phyloP scores from a whole-genome alignment of 2,329 filamentous ascomycete genomes.

The Exophiala sideris region DNA sequence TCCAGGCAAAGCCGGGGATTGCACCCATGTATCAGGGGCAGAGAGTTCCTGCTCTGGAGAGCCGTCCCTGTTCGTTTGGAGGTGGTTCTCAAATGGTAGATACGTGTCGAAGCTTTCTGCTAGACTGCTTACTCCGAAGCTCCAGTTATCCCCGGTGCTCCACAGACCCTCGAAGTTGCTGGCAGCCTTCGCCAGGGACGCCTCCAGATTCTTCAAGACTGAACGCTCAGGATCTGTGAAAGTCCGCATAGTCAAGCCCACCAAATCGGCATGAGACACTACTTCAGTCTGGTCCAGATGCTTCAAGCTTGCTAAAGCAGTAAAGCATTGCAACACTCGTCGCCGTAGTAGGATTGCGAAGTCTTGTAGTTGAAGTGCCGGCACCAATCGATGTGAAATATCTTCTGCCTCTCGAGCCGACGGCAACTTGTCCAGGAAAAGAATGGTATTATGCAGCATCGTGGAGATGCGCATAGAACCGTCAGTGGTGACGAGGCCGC shows the following conservation, averaged over 20 bases:
- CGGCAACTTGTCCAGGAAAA: constrained; percentile 82
- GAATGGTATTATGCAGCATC: constrained; percentile 92
- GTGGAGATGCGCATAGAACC: constrained; percentile 87
- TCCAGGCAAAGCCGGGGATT: constrained; percentile 28
- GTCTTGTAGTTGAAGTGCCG: constrained; percentile 83
- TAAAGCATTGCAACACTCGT: constrained; percentile 91
- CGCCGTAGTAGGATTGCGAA: constrained; percentile 90
- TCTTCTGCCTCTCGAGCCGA: constrained; percentile 83
- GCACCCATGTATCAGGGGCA: constrained; percentile 24
- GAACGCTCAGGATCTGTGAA: constrained; percentile 94
- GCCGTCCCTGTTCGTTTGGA: constrained; percentile 30
- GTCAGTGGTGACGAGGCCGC: constrained; percentile 84
- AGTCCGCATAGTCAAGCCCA: constrained; percentile 83
- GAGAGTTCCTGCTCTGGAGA: constrained; percentile 23
- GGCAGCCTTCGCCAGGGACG: constrained; percentile 85
- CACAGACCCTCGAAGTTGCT: constrained; percentile 90
- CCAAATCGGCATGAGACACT: constrained; percentile 82
- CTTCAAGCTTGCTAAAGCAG: constrained; percentile 83
- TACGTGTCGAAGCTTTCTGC: constrained; percentile 72
- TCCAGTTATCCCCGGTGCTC: constrained; percentile 92
- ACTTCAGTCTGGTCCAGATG: constrained; percentile 81
- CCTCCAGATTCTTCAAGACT: constrained; percentile 70
- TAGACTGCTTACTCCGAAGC: constrained; percentile 87
- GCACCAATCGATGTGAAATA: constrained; percentile 74
- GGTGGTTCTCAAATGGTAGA: constrained; percentile 53